Percentiles rank a stretch among this genome's conserved stretches.
Evolutionary conservation across 2,329 filamentous ascomycete species (phyloP).

Genomic region (Sporothrix dimorphospora): DNA sequence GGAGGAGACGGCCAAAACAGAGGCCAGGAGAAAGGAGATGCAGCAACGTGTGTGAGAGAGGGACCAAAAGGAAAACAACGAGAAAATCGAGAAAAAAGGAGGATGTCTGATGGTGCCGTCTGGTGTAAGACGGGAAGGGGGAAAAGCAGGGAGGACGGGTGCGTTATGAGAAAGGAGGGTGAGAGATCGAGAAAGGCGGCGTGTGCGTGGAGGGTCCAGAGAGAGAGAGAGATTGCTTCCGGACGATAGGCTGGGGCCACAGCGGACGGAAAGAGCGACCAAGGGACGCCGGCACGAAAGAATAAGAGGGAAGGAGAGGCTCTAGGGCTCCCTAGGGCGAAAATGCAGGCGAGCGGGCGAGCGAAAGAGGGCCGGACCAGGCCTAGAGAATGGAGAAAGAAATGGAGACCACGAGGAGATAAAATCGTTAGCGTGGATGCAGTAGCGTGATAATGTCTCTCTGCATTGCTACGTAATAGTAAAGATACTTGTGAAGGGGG

Average conservation of each 20-base stretch:
- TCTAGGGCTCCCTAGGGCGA: not conserved
- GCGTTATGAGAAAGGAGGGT: conserved; percentile 20
- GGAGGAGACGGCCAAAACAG: not conserved
- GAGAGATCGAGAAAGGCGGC: conserved; percentile 27
- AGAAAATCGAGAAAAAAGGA: conserved; percentile 9
- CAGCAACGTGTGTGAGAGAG: conserved; percentile 2
- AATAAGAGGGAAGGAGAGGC: not conserved
- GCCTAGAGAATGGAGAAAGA: conserved; percentile 27
- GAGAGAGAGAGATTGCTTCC: conserved; percentile 28
- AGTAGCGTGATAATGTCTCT: conserved; percentile 23
- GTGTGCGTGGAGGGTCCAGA: conserved; percentile 3
- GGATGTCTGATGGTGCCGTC: not conserved
- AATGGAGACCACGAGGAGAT: conserved; percentile 28
- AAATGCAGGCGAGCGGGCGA: conserved; percentile 1
- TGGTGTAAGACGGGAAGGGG: conserved; percentile 16
- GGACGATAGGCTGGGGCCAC: conserved; percentile 18
- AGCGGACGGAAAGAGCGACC: not conserved
- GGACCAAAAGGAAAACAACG: not conserved
- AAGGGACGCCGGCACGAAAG: not conserved
- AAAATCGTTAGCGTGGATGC: conserved; percentile 25
- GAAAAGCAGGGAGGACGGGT: conserved; percentile 20
- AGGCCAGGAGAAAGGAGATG: not conserved
- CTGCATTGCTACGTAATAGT: conserved; percentile 22
- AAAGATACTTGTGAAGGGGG: conserved; percentile 7
- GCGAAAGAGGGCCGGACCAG: conserved; percentile 23